Evolutionary conservation across 305 asterid species (phyloP).

Genomic region (Ajuga reptans): DNA sequence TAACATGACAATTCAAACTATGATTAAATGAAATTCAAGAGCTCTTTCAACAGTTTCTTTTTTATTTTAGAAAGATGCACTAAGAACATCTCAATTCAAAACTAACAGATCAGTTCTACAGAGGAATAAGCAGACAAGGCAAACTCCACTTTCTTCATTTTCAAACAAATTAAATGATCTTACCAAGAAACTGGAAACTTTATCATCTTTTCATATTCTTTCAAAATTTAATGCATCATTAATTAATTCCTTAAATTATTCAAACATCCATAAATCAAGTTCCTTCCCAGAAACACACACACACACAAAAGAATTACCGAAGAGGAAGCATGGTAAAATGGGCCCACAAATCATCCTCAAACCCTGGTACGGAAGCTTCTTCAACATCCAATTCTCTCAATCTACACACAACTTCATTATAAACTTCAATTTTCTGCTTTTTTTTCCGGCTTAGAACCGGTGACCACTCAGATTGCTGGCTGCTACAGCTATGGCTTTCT

Average conservation of each 20-base stretch:
- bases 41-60: background rate
- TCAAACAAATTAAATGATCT: background rate
- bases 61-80: background rate
- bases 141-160: constrained; percentile 8
- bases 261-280: background rate
- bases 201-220: background rate
- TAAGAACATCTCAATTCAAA: background rate
- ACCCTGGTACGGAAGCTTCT: constrained; percentile 50
- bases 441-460: constrained; percentile 48
- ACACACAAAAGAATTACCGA: constrained; percentile 34
- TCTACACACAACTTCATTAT: constrained; percentile 50
- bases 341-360: constrained; percentile 80
- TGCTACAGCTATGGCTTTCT: constrained; percentile 67
- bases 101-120: constrained; percentile 9
- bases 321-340: constrained; percentile 67
- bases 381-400: constrained; percentile 46
- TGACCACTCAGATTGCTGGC: constrained; percentile 63
- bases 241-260: background rate
- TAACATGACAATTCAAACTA: background rate
- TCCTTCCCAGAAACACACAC: background rate
- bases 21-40: constrained; percentile 1
- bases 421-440: constrained; percentile 65
- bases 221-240: constrained; percentile 14
- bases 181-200: constrained; percentile 4
- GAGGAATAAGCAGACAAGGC: constrained; percentile 14